phyloP scores from a whole-genome alignment of 495 filamentous ascomycete species.

The Cudoniella acicularis region DNA sequence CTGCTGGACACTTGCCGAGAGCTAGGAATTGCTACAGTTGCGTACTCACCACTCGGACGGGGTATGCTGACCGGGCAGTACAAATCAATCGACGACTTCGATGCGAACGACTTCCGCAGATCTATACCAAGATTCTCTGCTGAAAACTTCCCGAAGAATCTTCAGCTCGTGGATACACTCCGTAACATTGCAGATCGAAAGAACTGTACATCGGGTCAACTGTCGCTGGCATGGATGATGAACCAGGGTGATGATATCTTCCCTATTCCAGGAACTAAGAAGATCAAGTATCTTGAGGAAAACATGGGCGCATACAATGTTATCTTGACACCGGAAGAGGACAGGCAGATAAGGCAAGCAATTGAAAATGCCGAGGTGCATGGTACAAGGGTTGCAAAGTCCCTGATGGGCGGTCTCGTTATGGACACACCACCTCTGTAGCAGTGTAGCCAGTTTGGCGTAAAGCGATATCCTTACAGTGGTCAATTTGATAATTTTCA shows the following conservation, averaged over 20 bases:
- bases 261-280: slow-evolving; percentile 58
- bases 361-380: slow-evolving; percentile 28
- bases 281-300: slow-evolving; percentile 49
- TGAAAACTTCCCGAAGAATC: slow-evolving; percentile 48
- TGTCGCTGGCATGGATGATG: slow-evolving; percentile 56
- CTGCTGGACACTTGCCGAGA: slow-evolving; percentile 54
- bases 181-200: slow-evolving; percentile 41
- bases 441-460: too few species aligned
- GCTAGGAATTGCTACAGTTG: slow-evolving; percentile 56
- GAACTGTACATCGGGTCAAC: slow-evolving; percentile 41
- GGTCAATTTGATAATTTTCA: too few species aligned
- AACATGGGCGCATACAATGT: slow-evolving; percentile 45
- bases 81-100: slow-evolving; percentile 39
- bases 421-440: background rate
- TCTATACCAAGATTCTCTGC: slow-evolving; percentile 42
- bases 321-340: slow-evolving; percentile 39
- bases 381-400: background rate
- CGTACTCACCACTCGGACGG: slow-evolving; percentile 56
- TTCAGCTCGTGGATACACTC: slow-evolving; percentile 42
- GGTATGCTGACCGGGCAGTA: slow-evolving; percentile 54
- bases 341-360: slow-evolving; percentile 33
- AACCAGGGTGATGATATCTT: slow-evolving; percentile 55
- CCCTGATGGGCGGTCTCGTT: background rate
- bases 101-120: slow-evolving; percentile 35
- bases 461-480: too few species aligned